These are phyloP conservation scores for Microcyclosporella mali DNA, from an alignment of 2,329 filamentous ascomycete genomes.

Conservation along the genomic window DNA sequence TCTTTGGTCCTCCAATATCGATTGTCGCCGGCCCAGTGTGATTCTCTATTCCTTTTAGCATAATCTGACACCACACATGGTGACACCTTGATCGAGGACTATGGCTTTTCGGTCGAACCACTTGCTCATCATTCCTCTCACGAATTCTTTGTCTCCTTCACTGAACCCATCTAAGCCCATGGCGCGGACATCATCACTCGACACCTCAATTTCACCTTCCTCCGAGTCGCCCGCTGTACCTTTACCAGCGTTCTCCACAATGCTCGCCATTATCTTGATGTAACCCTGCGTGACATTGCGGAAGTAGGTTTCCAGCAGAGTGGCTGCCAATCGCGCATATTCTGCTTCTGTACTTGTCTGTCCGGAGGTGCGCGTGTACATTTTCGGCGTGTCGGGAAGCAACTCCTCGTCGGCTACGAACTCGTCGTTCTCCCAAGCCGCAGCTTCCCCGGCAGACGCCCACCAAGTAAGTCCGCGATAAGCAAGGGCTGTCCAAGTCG, in stretches of 20 bases:
- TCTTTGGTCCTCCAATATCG: too few relatives aligned
- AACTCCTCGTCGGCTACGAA: slow-evolving; percentile 45
- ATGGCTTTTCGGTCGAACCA: slow-evolving; percentile 63
- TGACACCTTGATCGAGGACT: slow-evolving; percentile 68
- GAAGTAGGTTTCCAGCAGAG: slow-evolving; percentile 73
- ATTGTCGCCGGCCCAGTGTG: too few relatives aligned
- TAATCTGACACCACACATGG: slow-evolving; percentile 49
- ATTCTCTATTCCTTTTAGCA: too few relatives aligned
- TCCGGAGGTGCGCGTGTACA: slow-evolving; percentile 15
- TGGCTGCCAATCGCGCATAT: slow-evolving; percentile 43
- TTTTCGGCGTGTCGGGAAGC: slow-evolving; percentile 37
- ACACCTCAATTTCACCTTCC: slow-evolving; percentile 44
- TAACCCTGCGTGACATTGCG: slow-evolving; percentile 66
- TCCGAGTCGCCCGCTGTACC: slow-evolving; percentile 34
- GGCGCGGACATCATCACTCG: slow-evolving; percentile 57
- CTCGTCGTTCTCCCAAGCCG: slow-evolving; percentile 50
- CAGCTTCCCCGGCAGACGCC: slow-evolving; percentile 73
- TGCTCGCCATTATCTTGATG: slow-evolving; percentile 55
- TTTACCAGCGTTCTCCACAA: slow-evolving; percentile 48
- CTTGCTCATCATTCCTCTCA: slow-evolving; percentile 53
- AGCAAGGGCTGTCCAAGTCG: slow-evolving; percentile 64
- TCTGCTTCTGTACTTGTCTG: slow-evolving; percentile 11
- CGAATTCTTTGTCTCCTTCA: slow-evolving; percentile 61
- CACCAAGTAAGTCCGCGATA: slow-evolving; percentile 87
- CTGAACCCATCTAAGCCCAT: slow-evolving; percentile 80